These are phyloP conservation scores for Prunus yedoensis DNA, from an alignment of 331 rosid genomes.

Conservation along the genomic window DNA sequence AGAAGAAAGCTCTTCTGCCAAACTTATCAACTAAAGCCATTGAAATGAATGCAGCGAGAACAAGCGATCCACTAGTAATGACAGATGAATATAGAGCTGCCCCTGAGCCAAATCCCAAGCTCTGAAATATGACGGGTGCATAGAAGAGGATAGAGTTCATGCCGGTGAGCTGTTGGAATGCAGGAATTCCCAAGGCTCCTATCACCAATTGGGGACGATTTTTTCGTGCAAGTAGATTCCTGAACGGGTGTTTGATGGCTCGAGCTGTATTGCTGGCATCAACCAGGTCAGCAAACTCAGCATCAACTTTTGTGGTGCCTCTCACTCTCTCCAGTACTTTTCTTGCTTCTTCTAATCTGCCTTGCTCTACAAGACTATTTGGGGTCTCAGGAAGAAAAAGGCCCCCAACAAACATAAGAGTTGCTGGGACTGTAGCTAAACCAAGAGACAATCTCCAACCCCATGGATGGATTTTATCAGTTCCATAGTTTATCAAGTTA, in stretches of 20 bases:
- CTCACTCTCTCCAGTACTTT: conserved; percentile 69
- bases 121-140: conserved; percentile 95
- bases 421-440: conserved; percentile 80
- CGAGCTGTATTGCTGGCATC: conserved; percentile 79
- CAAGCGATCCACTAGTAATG: conserved; percentile 79
- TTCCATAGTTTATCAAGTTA: conserved; percentile 75
- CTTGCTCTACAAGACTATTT: conserved; percentile 93
- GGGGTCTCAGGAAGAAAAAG: conserved; percentile 92
- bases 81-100: conserved; percentile 81
- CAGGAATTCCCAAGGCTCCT: conserved; percentile 92
- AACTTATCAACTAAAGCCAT: conserved; percentile 79
- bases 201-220: conserved; percentile 82
- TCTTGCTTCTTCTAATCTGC: conserved; percentile 65
- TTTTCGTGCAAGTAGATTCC: conserved; percentile 61
- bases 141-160: conserved; percentile 94
- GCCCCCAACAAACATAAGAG: conserved; percentile 81
- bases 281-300: conserved; percentile 75
- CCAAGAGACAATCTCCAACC: conserved; percentile 98
- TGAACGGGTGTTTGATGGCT: conserved; percentile 58
- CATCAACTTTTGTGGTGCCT: conserved; percentile 82
- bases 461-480: conserved; percentile 77
- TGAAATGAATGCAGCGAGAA: conserved; percentile 75
- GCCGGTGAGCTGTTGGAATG: conserved; percentile 95
- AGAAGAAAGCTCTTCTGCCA: conserved; percentile 86
- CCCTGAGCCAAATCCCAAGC: conserved; percentile 81